These are phyloP conservation scores for Quambalaria eucalypti DNA, from an alignment of 1,284 basidiomycete species.

Conservation along the genomic window DNA sequence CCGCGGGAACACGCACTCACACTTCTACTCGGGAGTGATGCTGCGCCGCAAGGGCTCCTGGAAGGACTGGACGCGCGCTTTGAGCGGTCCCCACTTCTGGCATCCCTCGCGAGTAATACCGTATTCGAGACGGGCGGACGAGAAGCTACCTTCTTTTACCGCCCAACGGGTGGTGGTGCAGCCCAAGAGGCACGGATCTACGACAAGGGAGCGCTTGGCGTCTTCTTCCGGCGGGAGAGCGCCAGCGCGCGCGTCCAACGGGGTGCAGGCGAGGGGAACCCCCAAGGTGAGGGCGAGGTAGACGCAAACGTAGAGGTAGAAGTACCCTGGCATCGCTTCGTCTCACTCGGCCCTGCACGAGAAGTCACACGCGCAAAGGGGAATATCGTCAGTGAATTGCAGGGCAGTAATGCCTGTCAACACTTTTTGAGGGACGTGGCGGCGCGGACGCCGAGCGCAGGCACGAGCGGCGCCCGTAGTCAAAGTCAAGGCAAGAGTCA, in stretches of 20 bases:
- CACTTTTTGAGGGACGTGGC: background rate
- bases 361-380: background rate
- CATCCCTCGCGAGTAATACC: background rate
- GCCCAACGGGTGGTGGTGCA: background rate
- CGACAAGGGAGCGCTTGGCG: background rate
- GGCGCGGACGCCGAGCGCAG: too few species aligned
- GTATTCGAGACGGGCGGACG: background rate
- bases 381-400: background rate
- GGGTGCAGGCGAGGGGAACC: background rate
- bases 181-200: background rate
- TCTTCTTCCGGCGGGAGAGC: background rate
- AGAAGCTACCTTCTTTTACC: background rate
- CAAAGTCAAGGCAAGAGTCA: background rate
- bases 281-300: background rate
- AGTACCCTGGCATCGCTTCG: background rate
- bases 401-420: background rate
- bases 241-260: too few species aligned
- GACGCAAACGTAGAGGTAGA: background rate
- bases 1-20: background rate
- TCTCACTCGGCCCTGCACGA: background rate
- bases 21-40: background rate
- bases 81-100: background rate
- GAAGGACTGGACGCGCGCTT: background rate
- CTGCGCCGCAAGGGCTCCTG: background rate
- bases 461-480: too few species aligned